Conservation (phyloP, 2,329 filamentous ascomycete genomes). For the Fusarium sublunatum region DNA sequence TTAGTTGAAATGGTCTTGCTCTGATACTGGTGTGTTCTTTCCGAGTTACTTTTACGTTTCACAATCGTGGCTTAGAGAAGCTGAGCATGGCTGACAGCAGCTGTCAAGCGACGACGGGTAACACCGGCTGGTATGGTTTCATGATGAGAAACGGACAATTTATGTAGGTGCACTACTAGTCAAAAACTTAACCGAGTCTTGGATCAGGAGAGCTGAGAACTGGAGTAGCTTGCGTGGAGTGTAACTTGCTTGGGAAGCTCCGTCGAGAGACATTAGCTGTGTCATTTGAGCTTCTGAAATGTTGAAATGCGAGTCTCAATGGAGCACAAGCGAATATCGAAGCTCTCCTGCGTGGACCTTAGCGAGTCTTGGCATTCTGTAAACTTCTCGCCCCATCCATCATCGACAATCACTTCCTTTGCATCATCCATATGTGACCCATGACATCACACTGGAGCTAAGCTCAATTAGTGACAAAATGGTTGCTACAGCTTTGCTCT, state of each 20-base stretch:
- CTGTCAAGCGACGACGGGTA: conserved; percentile 12
- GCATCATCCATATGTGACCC: conserved; percentile 30
- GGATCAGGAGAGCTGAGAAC: conserved; percentile 11
- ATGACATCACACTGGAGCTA: conserved; percentile 39
- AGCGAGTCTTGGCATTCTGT: conserved; percentile 19
- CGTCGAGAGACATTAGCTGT: conserved; percentile 2
- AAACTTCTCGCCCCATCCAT: conserved; percentile 15
- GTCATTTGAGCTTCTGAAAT: neutral
- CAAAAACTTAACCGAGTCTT: conserved; percentile 22
- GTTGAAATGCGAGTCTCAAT: conserved; percentile 8
- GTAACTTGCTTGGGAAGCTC: conserved; percentile 8
- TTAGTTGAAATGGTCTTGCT: neutral
- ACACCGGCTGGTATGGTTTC: conserved; percentile 1
- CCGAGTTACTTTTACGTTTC: neutral
- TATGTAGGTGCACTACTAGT: conserved; percentile 13
- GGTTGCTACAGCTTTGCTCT: conserved; percentile 20
- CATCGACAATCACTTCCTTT: conserved; percentile 30
- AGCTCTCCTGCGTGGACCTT: conserved; percentile 2
- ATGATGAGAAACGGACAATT: neutral
- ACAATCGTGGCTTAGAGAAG: conserved; percentile 18
- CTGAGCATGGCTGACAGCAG: conserved; percentile 1
- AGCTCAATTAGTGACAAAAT: conserved; percentile 10
- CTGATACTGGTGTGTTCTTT: neutral
- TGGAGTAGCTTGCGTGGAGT: conserved; percentile 7
- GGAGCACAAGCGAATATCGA: conserved; percentile 3